Evolutionary conservation across 257 asterid genomes (phyloP).

Genomic region (Primulina tabacum): DNA sequence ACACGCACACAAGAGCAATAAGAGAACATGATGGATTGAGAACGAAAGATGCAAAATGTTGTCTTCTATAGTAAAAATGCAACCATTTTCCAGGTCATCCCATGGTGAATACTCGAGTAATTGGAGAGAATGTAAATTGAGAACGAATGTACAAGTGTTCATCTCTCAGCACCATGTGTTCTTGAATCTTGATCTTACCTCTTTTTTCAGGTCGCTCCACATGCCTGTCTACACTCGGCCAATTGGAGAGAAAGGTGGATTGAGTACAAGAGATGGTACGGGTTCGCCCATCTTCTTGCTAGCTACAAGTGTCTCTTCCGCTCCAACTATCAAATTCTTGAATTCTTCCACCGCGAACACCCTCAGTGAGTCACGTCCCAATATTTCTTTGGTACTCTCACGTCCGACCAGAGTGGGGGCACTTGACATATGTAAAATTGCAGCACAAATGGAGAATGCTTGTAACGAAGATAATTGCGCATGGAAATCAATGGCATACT

Average conservation of each 20-base stretch:
- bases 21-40: too few species aligned
- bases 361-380: constrained; percentile 52
- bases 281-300: constrained; percentile 46
- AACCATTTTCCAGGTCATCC: neutral
- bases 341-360: constrained; percentile 59
- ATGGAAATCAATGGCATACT: constrained; percentile 78
- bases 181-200: neutral
- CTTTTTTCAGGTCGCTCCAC: constrained; percentile 1
- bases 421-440: constrained; percentile 65
- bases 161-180: neutral
- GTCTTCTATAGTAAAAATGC: neutral
- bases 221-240: constrained; percentile 52
- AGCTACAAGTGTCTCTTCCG: constrained; percentile 47
- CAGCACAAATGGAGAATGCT: constrained; percentile 79
- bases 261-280: constrained; percentile 58
- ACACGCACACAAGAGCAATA: too few species aligned
- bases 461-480: constrained; percentile 79
- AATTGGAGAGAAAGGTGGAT: constrained; percentile 92
- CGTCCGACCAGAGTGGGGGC: constrained; percentile 45
- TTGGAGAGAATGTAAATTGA: neutral
- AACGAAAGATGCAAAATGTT: too few species aligned
- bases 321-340: constrained; percentile 44
- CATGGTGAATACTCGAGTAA: neutral
- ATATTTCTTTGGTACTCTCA: constrained; percentile 39
- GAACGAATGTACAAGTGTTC: neutral